Conservation (phyloP, 108 stramenopile genomes). For the Nitzschia sp. region DNA sequence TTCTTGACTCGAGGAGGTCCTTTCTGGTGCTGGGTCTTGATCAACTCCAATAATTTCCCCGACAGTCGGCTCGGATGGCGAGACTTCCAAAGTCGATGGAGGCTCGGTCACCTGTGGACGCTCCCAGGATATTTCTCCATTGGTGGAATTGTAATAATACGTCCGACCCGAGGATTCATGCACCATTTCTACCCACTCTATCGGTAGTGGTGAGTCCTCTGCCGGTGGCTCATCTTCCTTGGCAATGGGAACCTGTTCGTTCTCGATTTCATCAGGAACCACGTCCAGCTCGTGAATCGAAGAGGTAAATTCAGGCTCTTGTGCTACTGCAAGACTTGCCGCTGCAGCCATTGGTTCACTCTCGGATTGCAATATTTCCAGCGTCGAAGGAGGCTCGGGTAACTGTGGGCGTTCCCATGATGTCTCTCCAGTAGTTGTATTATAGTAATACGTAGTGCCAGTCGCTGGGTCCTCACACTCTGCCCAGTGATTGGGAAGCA, state of each 20-base stretch:
- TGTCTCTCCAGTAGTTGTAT: constrained; percentile 33
- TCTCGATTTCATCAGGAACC: too few relatives aligned
- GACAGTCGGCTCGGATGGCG: neutral
- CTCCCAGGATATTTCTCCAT: constrained; percentile 55
- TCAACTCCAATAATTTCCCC: too few relatives aligned
- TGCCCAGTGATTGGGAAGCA: neutral
- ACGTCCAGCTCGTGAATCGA: too few relatives aligned
- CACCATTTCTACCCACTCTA: constrained; percentile 52
- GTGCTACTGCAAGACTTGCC: too few relatives aligned
- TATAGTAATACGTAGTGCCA: constrained; percentile 53
- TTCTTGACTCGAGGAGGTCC: too few relatives aligned
- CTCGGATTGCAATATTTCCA: neutral
- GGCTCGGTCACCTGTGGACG: constrained; percentile 20
- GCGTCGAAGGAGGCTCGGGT: neutral
- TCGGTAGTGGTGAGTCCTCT: constrained; percentile 6
- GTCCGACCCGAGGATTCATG: constrained; percentile 45
- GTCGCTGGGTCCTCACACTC: constrained; percentile 49
- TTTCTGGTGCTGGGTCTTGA: too few relatives aligned
- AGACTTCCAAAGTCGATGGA: neutral
- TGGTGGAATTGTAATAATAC: constrained; percentile 52
- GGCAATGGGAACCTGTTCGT: neutral
- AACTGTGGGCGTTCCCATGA: constrained; percentile 56
- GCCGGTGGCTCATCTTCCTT: neutral
- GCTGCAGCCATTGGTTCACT: neutral
- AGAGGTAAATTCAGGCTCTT: too few relatives aligned